Conservation (phyloP, 1,284 basidiomycete species). For the Cerrena zonata region DNA sequence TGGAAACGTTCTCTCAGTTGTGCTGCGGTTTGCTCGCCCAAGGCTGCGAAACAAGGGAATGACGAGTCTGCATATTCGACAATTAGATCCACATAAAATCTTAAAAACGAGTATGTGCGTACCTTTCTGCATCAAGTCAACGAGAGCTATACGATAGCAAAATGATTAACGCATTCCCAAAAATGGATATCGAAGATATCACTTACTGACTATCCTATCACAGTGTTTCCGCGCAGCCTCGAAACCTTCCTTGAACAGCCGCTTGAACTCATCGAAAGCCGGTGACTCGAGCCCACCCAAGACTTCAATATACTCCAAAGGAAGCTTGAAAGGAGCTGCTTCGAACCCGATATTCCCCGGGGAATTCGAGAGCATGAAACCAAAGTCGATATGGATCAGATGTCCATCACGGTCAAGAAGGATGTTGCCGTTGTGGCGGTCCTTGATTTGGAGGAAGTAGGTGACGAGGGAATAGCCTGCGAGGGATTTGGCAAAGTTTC, state of each 20-base stretch:
- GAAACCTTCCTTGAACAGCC: slow-evolving; percentile 88
- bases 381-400: slow-evolving; percentile 95
- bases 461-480: slow-evolving; percentile 95
- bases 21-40: slow-evolving; percentile 85
- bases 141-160: slow-evolving; percentile 54
- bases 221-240: slow-evolving; percentile 93
- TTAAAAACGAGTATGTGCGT: slow-evolving; percentile 57
- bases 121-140: slow-evolving; percentile 96
- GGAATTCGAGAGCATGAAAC: slow-evolving; percentile 95
- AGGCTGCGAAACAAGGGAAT: slow-evolving; percentile 86
- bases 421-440: slow-evolving; percentile 98
- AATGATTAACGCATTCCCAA: neutral
- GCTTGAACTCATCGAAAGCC: slow-evolving; percentile 80
- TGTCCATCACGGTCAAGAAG: slow-evolving; percentile 93
- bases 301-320: slow-evolving; percentile 92
- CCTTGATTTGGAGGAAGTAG: slow-evolving; percentile 96
- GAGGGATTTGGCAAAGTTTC: slow-evolving; percentile 90
- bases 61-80: slow-evolving; percentile 62
- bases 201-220: slow-evolving; percentile 89
- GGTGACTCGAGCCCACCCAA: slow-evolving; percentile 81
- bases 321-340: slow-evolving; percentile 96
- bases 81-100: slow-evolving; percentile 38
- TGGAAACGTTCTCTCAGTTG: slow-evolving; percentile 92
- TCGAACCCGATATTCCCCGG: slow-evolving; percentile 98
- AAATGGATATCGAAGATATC: neutral